Evolutionary conservation across 179 eudicot genomes (phyloP).

Genomic region (Beta corolliflora): DNA sequence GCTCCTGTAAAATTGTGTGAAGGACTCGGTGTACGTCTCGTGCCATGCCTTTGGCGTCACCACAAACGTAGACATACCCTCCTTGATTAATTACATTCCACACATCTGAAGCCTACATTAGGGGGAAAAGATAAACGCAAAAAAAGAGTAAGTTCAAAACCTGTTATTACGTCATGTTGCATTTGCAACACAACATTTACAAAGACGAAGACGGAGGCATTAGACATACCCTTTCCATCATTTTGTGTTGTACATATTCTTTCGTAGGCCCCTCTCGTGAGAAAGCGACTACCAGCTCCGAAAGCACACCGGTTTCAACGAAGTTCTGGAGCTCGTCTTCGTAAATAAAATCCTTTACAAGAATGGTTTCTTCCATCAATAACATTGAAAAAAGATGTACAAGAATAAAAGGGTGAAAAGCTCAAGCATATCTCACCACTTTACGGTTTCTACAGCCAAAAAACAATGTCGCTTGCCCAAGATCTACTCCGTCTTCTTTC

Average conservation of each 20-base stretch:
- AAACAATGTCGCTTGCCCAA: constrained; percentile 71
- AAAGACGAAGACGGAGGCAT: neutral
- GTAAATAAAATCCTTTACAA: constrained; percentile 65
- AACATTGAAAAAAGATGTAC: neutral
- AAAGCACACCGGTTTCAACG: constrained; percentile 56
- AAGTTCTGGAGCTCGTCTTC: constrained; percentile 67
- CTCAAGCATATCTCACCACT: constrained; percentile 39
- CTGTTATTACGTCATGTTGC: neutral
- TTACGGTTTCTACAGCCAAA: constrained; percentile 89
- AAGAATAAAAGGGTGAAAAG: neutral
- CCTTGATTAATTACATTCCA: constrained; percentile 81
- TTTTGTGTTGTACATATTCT: constrained; percentile 83
- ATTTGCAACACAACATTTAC: neutral
- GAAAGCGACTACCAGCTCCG: constrained; percentile 78
- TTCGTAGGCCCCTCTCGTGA: constrained; percentile 82
- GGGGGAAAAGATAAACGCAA: neutral
- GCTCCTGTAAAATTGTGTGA: constrained; percentile 84
- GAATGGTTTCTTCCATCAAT: neutral
- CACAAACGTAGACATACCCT: constrained; percentile 83
- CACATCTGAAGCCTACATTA: constrained; percentile 56
- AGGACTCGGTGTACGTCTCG: constrained; percentile 84
- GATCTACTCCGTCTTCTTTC: constrained; percentile 79
- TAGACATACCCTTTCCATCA: constrained; percentile 57
- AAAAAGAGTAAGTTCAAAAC: neutral
- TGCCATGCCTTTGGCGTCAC: constrained; percentile 99